These are phyloP conservation scores for Cenchrus purpureus DNA, from an alignment of 176 grass and related monocot genomes.

Conservation along the genomic window DNA sequence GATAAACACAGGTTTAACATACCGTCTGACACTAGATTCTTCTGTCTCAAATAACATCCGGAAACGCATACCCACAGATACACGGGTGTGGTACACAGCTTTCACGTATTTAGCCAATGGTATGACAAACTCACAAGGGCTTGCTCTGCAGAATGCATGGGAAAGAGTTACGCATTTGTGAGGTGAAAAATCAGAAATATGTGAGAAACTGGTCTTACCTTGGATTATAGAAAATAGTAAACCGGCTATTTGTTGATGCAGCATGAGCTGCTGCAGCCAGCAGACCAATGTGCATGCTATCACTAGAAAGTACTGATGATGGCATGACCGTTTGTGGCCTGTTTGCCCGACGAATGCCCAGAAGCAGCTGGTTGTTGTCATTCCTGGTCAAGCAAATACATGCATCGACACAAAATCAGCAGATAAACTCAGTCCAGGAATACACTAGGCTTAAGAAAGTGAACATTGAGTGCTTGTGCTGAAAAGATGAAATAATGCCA, in stretches of 20 bases:
- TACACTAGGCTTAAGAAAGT: background rate
- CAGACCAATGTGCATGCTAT: constrained; percentile 98
- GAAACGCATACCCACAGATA: constrained; percentile 97
- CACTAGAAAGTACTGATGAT: constrained; percentile 96
- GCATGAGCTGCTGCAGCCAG: constrained; percentile 98
- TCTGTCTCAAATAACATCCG: constrained; percentile 99
- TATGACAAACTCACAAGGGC: constrained; percentile 96
- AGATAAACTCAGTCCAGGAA: background rate
- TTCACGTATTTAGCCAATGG: constrained; percentile 86
- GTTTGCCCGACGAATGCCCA: constrained; percentile 90
- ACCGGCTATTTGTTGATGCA: constrained; percentile 94
- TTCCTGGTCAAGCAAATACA: constrained; percentile 68
- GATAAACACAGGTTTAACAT: constrained; percentile 41
- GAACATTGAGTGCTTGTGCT: background rate
- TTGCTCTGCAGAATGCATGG: constrained; percentile 67
- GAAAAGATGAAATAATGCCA: constrained; percentile 7
- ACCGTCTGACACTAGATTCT: constrained; percentile 95
- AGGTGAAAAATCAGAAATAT: constrained; percentile 21
- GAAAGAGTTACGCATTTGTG: constrained; percentile 29
- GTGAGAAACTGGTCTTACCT: constrained; percentile 60
- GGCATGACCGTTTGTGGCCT: constrained; percentile 90
- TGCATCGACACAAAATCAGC: constrained; percentile 25
- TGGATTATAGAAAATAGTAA: constrained; percentile 98
- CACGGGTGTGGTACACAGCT: constrained; percentile 90
- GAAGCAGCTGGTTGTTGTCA: constrained; percentile 89